Conservation (phyloP, 495 filamentous ascomycete species). For the Chaetomium fimeti region DNA sequence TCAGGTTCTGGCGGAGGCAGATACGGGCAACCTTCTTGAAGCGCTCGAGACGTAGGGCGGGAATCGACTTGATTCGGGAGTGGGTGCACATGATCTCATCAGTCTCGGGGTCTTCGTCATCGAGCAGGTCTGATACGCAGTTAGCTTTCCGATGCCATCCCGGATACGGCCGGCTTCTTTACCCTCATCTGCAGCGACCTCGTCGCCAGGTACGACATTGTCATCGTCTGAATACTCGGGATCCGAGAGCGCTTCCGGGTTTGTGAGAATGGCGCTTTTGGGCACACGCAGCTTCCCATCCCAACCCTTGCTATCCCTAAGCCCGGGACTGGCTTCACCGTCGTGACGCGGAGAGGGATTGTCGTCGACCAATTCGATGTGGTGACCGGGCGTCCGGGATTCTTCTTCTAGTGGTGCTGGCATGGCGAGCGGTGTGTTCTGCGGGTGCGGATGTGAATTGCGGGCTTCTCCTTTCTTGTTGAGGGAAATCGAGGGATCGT, state of each 20-base stretch:
- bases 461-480: not conserved
- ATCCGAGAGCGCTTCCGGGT: constrained; percentile 76
- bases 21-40: constrained; percentile 76
- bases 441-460: not conserved
- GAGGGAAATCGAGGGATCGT: not conserved
- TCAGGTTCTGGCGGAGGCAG: constrained; percentile 91
- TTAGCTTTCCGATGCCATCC: not conserved
- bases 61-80: constrained; percentile 75
- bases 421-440: constrained; percentile 30
- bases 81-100: constrained; percentile 91
- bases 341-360: constrained; percentile 42
- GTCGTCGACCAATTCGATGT: constrained; percentile 46
- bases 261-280: constrained; percentile 60
- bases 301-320: constrained; percentile 75
- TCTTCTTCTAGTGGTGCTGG: constrained; percentile 39
- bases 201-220: constrained; percentile 70
- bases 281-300: constrained; percentile 84
- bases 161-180: constrained; percentile 15
- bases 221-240: constrained; percentile 80
- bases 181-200: constrained; percentile 83
- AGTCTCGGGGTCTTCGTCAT: constrained; percentile 49
- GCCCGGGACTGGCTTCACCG: constrained; percentile 43
- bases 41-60: constrained; percentile 73
- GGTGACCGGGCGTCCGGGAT: constrained; percentile 36
- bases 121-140: constrained; percentile 50